phyloP scores from a whole-genome alignment of 2,329 filamentous ascomycete genomes.

The Bimuria novae-zelandiae region DNA sequence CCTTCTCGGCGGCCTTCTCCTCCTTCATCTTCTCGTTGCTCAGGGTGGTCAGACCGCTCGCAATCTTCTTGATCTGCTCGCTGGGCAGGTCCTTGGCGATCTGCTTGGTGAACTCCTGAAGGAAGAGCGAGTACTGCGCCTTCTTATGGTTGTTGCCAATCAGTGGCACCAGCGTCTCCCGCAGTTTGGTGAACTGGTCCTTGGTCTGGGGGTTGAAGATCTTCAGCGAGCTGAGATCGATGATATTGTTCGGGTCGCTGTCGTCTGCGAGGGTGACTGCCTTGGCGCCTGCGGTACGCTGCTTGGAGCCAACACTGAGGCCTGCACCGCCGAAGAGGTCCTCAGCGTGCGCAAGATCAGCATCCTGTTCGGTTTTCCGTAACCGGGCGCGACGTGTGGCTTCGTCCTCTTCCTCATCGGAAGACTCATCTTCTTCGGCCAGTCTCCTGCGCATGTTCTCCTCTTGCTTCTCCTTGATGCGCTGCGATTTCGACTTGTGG shows the following conservation, averaged over 20 bases:
- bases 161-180: conserved; percentile 78
- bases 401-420: conserved; percentile 74
- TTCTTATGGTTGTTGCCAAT: conserved; percentile 79
- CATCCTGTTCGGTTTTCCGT: conserved; percentile 79
- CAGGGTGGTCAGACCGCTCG: conserved; percentile 83
- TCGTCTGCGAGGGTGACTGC: conserved; percentile 70
- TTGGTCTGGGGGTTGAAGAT: conserved; percentile 92
- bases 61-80: conserved; percentile 95
- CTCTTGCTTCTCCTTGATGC: conserved; percentile 76
- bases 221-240: conserved; percentile 79
- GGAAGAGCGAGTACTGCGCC: conserved; percentile 85
- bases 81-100: conserved; percentile 85
- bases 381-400: conserved; percentile 75
- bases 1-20: conserved; percentile 92
- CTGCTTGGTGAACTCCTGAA: conserved; percentile 88
- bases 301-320: conserved; percentile 73
- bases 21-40: conserved; percentile 99
- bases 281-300: conserved; percentile 62
- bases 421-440: conserved; percentile 60
- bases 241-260: conserved; percentile 73
- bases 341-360: conserved; percentile 86
- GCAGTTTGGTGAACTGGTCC: conserved; percentile 79
- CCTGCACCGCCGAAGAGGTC: conserved; percentile 83
- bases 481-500: conserved; percentile 87
- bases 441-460: conserved; percentile 62